A percentile compares a stretch with the other conserved stretches of the same genome.
phyloP scores from a whole-genome alignment of 2,329 filamentous ascomycete genomes.

The Phoma herbarum region DNA sequence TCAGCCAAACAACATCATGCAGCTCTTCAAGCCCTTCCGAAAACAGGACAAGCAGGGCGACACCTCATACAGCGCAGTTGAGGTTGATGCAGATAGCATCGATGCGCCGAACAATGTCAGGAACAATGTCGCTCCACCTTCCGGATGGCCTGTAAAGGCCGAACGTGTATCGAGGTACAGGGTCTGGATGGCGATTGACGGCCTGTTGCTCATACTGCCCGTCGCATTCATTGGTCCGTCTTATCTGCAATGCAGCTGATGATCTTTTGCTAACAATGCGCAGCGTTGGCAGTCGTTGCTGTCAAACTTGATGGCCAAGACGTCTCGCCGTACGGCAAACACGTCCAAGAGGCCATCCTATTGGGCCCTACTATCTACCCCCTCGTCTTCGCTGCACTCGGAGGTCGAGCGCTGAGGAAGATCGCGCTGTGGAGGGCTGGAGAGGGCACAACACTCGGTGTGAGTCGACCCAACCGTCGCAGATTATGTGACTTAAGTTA shows the following conservation, averaged over 20 bases:
- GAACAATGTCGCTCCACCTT: background rate
- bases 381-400: slow-evolving; percentile 6
- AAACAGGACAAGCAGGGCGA: background rate
- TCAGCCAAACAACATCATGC: background rate
- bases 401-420: slow-evolving; percentile 4
- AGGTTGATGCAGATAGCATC: background rate
- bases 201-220: background rate
- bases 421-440: slow-evolving; percentile 1
- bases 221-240: background rate
- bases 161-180: background rate
- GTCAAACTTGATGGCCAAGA: slow-evolving; percentile 1
- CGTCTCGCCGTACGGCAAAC: background rate
- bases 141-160: background rate
- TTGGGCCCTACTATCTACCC: slow-evolving; percentile 7
- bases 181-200: background rate
- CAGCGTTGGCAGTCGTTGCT: slow-evolving; percentile 3
- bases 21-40: background rate
- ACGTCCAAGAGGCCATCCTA: background rate
- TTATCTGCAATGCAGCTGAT: too few species aligned
- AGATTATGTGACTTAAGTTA: too few species aligned
- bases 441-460: background rate
- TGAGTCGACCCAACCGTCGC: too few species aligned
- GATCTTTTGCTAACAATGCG: background rate
- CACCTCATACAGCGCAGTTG: background rate
- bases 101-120: background rate